These are phyloP conservation scores for Chrysophaeum taylorii DNA, from an alignment of 352 stramenopile genomes.

Conservation along the genomic window DNA sequence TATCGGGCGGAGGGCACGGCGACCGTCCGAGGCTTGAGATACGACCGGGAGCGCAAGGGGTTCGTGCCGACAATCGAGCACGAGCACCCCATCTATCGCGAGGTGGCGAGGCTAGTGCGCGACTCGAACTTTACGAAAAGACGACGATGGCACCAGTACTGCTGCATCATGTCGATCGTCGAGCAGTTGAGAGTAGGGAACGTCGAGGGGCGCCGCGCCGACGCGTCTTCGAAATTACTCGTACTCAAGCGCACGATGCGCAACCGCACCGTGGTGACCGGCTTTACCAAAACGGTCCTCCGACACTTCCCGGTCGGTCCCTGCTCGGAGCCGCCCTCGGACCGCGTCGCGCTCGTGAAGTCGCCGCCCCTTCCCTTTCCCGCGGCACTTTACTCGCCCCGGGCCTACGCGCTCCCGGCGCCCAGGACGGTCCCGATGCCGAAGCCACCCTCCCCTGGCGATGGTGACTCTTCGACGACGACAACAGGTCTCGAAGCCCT, in stretches of 20 bases:
- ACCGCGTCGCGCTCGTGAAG: no score
- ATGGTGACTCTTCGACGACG: no score
- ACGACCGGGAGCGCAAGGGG: slow-evolving; percentile 63
- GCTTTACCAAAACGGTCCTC: slow-evolving; percentile 36
- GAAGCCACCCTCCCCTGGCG: slow-evolving; percentile 37
- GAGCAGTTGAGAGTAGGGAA: slow-evolving; percentile 60
- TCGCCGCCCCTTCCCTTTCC: slow-evolving; percentile 39
- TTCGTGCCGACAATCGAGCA: slow-evolving; percentile 75
- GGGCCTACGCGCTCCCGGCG: slow-evolving; percentile 62
- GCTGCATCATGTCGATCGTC: slow-evolving; percentile 75
- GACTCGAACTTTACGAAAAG: slow-evolving; percentile 71
- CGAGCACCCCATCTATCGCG: slow-evolving; percentile 76
- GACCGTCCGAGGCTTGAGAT: slow-evolving; percentile 76
- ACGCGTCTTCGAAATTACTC: slow-evolving; percentile 42
- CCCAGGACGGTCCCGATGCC: slow-evolving; percentile 71
- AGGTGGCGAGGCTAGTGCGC: slow-evolving; percentile 42
- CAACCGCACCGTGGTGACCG: slow-evolving; percentile 31
- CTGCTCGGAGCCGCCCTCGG: no score
- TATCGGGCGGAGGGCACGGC: no score
- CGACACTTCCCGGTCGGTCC: no score
- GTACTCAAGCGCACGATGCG: slow-evolving; percentile 60
- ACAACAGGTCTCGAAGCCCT: slow-evolving; percentile 39
- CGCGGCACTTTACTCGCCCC: slow-evolving; percentile 58
- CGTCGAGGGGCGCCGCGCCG: slow-evolving; percentile 10
- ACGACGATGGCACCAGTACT: slow-evolving; percentile 60